phyloP scores from a whole-genome alignment of 306 rosid genomes.

The Inga laurina region DNA sequence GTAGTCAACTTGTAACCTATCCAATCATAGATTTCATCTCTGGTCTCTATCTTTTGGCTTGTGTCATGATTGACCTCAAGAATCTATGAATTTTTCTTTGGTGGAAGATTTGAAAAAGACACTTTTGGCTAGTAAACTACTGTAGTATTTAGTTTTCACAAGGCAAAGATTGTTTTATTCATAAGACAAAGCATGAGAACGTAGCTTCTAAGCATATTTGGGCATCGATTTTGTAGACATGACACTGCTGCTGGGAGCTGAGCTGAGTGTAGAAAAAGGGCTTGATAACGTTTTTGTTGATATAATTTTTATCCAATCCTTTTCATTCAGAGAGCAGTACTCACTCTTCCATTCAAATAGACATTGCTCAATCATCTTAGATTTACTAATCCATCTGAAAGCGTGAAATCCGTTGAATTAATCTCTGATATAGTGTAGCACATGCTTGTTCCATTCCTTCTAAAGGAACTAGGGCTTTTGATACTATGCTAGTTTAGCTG shows the following conservation, averaged over 20 bases:
- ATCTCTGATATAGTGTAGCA: not conserved
- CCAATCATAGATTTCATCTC: not conserved
- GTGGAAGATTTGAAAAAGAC: not conserved
- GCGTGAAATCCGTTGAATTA: not conserved
- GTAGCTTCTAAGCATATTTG: conserved; percentile 7
- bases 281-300: not conserved
- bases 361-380: conserved; percentile 10
- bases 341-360: not conserved
- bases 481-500: not conserved
- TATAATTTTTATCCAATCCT: not conserved
- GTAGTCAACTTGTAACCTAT: conserved; percentile 7
- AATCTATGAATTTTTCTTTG: not conserved
- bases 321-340: not conserved
- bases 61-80: conserved; percentile 4
- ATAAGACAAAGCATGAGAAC: not conserved
- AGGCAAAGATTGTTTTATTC: conserved; percentile 9
- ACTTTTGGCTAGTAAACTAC: conserved; percentile 15
- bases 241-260: not conserved
- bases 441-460: conserved; percentile 4
- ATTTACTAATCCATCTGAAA: conserved; percentile 6
- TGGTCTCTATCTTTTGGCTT: not conserved
- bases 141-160: not conserved
- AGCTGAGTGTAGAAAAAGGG: conserved; percentile 10
- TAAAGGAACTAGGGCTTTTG: conserved; percentile 3
- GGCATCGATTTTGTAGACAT: not conserved